These are phyloP conservation scores for Epicoccum nigrum DNA, from an alignment of 2,329 filamentous ascomycete genomes.

Conservation along the genomic window DNA sequence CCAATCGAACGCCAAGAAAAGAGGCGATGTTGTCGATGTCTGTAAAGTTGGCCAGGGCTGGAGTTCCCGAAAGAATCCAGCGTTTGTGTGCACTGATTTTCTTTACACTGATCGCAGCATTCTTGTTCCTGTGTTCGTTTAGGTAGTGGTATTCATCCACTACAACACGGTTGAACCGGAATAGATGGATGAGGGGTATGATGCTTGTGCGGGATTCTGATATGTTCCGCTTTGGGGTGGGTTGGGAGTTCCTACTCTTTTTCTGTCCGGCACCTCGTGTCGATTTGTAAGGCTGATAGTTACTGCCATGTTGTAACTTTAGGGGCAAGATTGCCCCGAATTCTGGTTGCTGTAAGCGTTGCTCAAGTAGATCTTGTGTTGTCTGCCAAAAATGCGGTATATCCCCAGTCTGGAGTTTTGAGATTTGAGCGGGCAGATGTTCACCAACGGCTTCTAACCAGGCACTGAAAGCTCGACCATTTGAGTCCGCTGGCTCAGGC, in stretches of 20 bases:
- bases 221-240: constrained; percentile 2
- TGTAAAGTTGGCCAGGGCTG: constrained; percentile 62
- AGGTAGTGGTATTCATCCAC: constrained; percentile 70
- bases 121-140: constrained; percentile 44
- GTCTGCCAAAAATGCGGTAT: constrained; percentile 36
- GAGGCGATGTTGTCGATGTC: constrained; percentile 65
- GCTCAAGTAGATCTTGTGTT: constrained; percentile 27
- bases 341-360: constrained; percentile 39
- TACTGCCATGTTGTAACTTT: constrained; percentile 46
- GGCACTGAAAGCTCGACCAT: constrained; percentile 57
- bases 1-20: constrained; percentile 62
- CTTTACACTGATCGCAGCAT: constrained; percentile 48
- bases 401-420: constrained; percentile 41
- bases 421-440: constrained; percentile 52
- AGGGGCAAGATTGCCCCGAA: constrained; percentile 49
- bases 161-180: constrained; percentile 65
- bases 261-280: constrained; percentile 2
- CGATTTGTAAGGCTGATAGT: constrained; percentile 36
- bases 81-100: constrained; percentile 58
- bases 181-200: constrained; percentile 60
- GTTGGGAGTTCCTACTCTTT: neutral
- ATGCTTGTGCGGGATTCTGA: neutral
- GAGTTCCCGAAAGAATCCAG: constrained; percentile 70
- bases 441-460: constrained; percentile 59
- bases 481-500: constrained; percentile 43